A percentile compares a stretch with the other conserved stretches of the same genome.
These are phyloP conservation scores for Aspergillus thermomutatus DNA, from an alignment of 2,329 filamentous ascomycete species.

Conservation along the genomic window DNA sequence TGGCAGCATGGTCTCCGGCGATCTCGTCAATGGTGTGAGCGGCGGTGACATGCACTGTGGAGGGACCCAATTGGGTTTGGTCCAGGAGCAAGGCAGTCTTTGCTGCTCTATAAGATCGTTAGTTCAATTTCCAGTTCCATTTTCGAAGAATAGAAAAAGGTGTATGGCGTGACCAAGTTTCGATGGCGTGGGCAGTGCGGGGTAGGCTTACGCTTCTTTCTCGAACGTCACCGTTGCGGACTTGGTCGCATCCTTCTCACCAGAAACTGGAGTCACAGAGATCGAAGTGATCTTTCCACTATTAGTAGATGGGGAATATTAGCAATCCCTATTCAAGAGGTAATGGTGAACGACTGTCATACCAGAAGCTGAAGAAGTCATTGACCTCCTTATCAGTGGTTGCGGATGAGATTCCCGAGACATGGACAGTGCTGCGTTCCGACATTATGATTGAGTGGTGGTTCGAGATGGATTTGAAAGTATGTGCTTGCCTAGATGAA, in stretches of 20 bases:
- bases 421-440: constrained; percentile 67
- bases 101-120: constrained; percentile 56
- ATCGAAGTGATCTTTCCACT: constrained; percentile 90
- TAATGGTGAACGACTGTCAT: constrained; percentile 33
- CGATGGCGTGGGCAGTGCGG: constrained; percentile 19
- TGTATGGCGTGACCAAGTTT: constrained; percentile 1
- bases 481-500: not conserved
- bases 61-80: constrained; percentile 84
- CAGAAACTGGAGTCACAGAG: constrained; percentile 63
- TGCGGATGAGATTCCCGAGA: constrained; percentile 79
- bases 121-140: not conserved
- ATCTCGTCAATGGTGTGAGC: constrained; percentile 64
- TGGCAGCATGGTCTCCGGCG: constrained; percentile 57
- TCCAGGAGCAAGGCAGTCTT: constrained; percentile 96
- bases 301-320: constrained; percentile 4
- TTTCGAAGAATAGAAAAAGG: not conserved
- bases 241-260: constrained; percentile 61
- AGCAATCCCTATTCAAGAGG: not conserved
- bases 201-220: constrained; percentile 68
- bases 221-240: constrained; percentile 93
- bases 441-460: constrained; percentile 47
- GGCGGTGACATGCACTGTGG: constrained; percentile 74
- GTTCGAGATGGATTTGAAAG: not conserved
- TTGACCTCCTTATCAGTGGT: constrained; percentile 88
- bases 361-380: constrained; percentile 98